phyloP scores from a whole-genome alignment of 257 asterid genomes.

The Henckelia pumila region DNA sequence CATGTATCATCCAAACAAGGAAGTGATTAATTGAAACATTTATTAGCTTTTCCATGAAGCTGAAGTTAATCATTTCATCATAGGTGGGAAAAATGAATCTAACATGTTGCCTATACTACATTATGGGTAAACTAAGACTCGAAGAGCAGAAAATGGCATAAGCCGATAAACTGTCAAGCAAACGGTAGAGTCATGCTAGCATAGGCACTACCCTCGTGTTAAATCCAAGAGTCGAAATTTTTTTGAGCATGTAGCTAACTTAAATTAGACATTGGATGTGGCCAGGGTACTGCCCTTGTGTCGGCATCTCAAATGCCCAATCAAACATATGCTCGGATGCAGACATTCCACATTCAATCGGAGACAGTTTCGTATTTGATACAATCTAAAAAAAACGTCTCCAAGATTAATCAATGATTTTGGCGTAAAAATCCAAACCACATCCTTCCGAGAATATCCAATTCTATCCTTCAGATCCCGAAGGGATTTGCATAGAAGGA shows the following conservation, averaged over 20 bases:
- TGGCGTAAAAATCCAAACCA: not conserved
- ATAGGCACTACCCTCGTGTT: too few relatives aligned
- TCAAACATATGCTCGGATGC: not conserved
- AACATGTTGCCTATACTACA: too few relatives aligned
- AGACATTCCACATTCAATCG: not conserved
- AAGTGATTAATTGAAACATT: not conserved
- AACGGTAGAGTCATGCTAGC: too few relatives aligned
- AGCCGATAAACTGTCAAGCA: too few relatives aligned
- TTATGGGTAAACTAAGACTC: not conserved
- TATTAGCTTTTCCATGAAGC: not conserved
- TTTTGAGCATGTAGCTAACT: too few relatives aligned
- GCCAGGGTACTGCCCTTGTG: too few relatives aligned
- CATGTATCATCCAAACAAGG: not conserved
- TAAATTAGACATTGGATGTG: too few relatives aligned
- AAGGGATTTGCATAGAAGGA: not conserved
- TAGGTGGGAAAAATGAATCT: not conserved
- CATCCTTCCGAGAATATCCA: not conserved
- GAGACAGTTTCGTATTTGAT: not conserved
- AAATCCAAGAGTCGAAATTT: too few relatives aligned
- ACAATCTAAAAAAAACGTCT: not conserved
- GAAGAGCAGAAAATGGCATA: not conserved
- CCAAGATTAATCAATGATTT: not conserved
- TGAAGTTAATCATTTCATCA: not conserved
- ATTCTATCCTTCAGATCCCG: conserved; percentile 20
- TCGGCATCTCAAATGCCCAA: too few relatives aligned